Evolutionary conservation across 208 protist species (phyloP).

Genomic region (Wallacemonas sp.): DNA sequence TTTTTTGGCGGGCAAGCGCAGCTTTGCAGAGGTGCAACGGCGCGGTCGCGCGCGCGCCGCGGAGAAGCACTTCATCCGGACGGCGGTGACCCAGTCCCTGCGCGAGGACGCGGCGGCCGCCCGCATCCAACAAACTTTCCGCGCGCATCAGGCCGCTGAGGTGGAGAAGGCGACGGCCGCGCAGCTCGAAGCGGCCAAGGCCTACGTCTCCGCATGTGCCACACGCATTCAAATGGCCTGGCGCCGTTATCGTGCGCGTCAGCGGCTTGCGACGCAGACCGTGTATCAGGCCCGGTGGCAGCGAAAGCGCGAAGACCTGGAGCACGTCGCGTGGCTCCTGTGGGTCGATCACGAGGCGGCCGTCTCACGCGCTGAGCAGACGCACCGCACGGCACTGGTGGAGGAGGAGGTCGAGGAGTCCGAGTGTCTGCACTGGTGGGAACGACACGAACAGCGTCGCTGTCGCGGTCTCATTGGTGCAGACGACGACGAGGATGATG

Average conservation of each 20-base stretch:
- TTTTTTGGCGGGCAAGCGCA: conserved; percentile 10
- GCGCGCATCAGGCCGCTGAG: conserved; percentile 27
- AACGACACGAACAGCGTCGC: conserved; percentile 5
- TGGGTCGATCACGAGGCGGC: conserved; percentile 32
- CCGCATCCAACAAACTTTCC: conserved; percentile 41
- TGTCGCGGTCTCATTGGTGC: background rate
- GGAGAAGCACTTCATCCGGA: conserved; percentile 43
- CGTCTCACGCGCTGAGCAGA: conserved; percentile 20
- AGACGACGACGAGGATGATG: conserved; percentile 19
- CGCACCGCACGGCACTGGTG: conserved; percentile 23
- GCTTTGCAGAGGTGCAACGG: conserved; percentile 6
- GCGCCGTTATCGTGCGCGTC: conserved; percentile 34
- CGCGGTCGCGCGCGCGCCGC: conserved; percentile 21
- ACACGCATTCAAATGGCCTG: conserved; percentile 45
- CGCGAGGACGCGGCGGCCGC: conserved; percentile 44
- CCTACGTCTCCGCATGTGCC: conserved; percentile 21
- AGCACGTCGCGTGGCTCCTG: conserved; percentile 31
- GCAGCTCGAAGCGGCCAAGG: conserved; percentile 20
- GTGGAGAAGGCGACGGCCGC: conserved; percentile 18
- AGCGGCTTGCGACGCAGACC: conserved; percentile 18
- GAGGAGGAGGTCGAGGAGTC: conserved; percentile 21
- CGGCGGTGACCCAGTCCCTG: conserved; percentile 34
- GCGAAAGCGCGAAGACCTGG: conserved; percentile 43
- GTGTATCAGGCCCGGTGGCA: conserved; percentile 11
- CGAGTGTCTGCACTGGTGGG: conserved; percentile 16